Conservation (phyloP, 2,329 filamentous ascomycete genomes). For the Epichloe amarillans region DNA sequence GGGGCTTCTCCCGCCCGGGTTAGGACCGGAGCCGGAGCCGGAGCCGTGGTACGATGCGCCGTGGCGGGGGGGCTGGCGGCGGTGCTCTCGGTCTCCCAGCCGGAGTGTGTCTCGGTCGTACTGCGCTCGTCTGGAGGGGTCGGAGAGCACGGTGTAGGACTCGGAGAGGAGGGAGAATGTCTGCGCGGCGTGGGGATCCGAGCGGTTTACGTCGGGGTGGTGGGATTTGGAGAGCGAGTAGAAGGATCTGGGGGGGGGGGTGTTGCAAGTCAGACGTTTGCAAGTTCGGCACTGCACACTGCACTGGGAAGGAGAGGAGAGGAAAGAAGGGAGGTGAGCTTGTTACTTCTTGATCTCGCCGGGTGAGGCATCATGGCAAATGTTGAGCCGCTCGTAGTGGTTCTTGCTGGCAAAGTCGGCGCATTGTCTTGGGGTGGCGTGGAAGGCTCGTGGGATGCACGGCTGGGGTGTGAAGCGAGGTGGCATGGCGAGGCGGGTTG, state of each 20-base stretch:
- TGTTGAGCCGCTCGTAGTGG: slow-evolving; percentile 71
- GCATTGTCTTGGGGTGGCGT: neutral
- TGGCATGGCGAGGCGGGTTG: slow-evolving; percentile 5
- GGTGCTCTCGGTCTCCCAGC: slow-evolving; percentile 22
- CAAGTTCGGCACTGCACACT: too few species aligned
- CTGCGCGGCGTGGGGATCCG: slow-evolving; percentile 55
- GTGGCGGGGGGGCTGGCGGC: slow-evolving; percentile 16
- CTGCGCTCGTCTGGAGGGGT: slow-evolving; percentile 56
- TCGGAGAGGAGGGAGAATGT: slow-evolving; percentile 77
- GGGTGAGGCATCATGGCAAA: slow-evolving; percentile 55
- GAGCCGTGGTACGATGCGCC: slow-evolving; percentile 41
- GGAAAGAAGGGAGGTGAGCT: neutral
- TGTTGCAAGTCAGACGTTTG: neutral
- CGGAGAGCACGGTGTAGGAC: slow-evolving; percentile 66
- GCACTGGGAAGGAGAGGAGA: too few species aligned
- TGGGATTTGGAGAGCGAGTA: slow-evolving; percentile 82
- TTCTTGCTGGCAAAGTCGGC: slow-evolving; percentile 27
- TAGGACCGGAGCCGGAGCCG: slow-evolving; percentile 40
- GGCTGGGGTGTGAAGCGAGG: slow-evolving; percentile 5
- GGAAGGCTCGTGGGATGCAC: slow-evolving; percentile 14
- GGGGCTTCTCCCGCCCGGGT: slow-evolving; percentile 60
- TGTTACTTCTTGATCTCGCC: slow-evolving; percentile 72
- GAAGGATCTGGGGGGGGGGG: slow-evolving; percentile 52
- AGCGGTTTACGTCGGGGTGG: slow-evolving; percentile 82
- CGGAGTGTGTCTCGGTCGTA: slow-evolving; percentile 60